Evolutionary conservation across 306 rosid genomes (phyloP).

Genomic region (Rosa chinensis): DNA sequence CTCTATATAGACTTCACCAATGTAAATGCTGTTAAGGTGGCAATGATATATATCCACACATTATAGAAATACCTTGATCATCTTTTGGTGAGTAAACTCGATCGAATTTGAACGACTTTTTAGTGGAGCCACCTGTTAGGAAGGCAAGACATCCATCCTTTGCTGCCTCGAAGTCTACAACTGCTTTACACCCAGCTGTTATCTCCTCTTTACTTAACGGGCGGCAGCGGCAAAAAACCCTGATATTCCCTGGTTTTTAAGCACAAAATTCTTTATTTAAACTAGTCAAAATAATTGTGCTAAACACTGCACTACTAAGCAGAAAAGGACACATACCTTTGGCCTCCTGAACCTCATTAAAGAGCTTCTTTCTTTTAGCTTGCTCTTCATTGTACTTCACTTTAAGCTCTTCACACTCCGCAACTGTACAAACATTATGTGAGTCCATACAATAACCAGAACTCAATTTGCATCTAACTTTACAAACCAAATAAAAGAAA

Average conservation of each 20-base stretch:
- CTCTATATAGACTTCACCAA: constrained; percentile 7
- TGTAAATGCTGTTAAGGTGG: not conserved
- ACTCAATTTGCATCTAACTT: not conserved
- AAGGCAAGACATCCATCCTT: constrained; percentile 85
- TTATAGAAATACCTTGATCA: constrained; percentile 54
- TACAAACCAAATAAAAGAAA: constrained; percentile 20
- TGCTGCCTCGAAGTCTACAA: constrained; percentile 77
- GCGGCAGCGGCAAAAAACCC: constrained; percentile 93
- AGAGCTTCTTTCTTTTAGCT: constrained; percentile 69
- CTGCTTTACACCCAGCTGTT: constrained; percentile 53
- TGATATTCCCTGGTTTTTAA: constrained; percentile 59
- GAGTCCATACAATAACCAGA: constrained; percentile 26
- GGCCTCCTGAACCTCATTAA: constrained; percentile 89
- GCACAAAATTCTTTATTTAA: constrained; percentile 3
- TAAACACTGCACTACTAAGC: not conserved
- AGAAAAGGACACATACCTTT: constrained; percentile 51
- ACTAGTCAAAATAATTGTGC: constrained; percentile 6
- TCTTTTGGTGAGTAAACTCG: constrained; percentile 81
- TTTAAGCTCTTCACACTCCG: constrained; percentile 87
- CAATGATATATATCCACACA: constrained; percentile 10
- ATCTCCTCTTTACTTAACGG: constrained; percentile 70
- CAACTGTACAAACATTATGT: constrained; percentile 48
- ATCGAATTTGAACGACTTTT: constrained; percentile 77
- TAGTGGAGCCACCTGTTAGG: constrained; percentile 47
- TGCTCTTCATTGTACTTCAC: constrained; percentile 76